Evolutionary conservation across 192 early-diverging fungal genomes (phyloP), one percentile per base, ranked within the genome.

Genomic region (Coemansia umbellata): DNA sequence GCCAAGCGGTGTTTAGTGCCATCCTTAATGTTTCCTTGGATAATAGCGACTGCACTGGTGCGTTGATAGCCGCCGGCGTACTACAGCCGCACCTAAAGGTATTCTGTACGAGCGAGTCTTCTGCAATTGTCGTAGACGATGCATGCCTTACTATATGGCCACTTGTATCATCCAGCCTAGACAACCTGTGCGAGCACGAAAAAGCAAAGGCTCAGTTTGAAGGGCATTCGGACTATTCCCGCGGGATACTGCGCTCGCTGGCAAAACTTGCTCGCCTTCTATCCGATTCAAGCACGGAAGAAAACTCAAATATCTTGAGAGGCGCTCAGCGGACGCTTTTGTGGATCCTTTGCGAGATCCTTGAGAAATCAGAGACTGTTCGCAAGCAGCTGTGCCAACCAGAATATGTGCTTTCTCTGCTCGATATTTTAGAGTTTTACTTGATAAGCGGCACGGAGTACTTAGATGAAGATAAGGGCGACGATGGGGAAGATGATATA

Each of bases 1-100:
- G 51, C 5, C 64, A 67, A 27, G 71, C 65, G 21, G 71, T 65
- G 8, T 74, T 74, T 21, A 65, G 60, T 8, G 74, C 67, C 0
- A 51, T 43, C n/a, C 63, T 69, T 9, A 76, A 76, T 21, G 74
- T 66, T 13, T 35, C 62, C 13, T 35, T 69, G 31, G 59, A 62
- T 48, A 28, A 61, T 35, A 47, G 23, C 1, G 44, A 40, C 3
- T 65, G 61, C 58, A 36, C 62, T 0, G 19, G 14, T 2, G 58
- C 62, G 37, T 49, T 76, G 31, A 14, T 69, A 1, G 44, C 21
- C 2, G 43, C 44, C 4, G 58, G 62, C 11, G 67, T 58, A 4
- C 36, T 76, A 39, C 44, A 26, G 3, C 8, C 49, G 19, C 60
- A 63, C 22, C 17, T 74, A 15, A 37, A 47, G 15, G 56, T 26